Conservation (phyloP, 345 rosid species). For the Syzygium aqueum region DNA sequence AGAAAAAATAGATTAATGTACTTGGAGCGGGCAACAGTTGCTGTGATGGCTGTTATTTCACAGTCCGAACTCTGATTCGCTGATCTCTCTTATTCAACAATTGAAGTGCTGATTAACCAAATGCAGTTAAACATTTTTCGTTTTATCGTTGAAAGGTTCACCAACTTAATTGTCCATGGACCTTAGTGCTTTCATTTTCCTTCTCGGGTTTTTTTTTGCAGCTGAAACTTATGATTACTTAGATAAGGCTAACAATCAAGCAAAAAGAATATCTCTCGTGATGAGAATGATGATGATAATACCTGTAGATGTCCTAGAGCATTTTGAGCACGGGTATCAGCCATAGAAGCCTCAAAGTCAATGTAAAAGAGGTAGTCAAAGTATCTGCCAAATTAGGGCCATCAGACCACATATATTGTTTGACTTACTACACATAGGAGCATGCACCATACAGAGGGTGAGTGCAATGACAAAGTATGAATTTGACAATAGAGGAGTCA, state of each 20-base stretch:
- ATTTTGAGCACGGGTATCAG: slow-evolving; percentile 45
- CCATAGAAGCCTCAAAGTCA: slow-evolving; percentile 59
- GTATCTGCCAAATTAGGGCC: slow-evolving; percentile 20
- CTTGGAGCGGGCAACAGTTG: neutral
- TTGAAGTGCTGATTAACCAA: neutral
- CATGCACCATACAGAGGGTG: neutral
- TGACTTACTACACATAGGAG: neutral
- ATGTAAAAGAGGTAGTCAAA: slow-evolving; percentile 46
- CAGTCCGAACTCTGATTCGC: neutral
- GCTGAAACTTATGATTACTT: neutral
- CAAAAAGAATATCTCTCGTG: neutral
- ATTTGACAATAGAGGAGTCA: neutral
- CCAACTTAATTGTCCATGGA: neutral
- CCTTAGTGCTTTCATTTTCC: neutral
- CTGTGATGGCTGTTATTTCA: neutral
- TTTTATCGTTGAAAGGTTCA: neutral
- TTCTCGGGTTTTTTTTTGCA: neutral
- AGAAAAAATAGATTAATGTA: neutral
- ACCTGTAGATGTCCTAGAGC: slow-evolving; percentile 46
- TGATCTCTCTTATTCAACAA: neutral
- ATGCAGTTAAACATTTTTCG: neutral
- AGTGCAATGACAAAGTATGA: neutral
- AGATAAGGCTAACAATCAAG: neutral
- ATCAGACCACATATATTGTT: neutral
- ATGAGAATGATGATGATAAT: neutral